Base-by-base conservation (phyloP, 345 rosid species). In the Aegle marmelos region DNA sequence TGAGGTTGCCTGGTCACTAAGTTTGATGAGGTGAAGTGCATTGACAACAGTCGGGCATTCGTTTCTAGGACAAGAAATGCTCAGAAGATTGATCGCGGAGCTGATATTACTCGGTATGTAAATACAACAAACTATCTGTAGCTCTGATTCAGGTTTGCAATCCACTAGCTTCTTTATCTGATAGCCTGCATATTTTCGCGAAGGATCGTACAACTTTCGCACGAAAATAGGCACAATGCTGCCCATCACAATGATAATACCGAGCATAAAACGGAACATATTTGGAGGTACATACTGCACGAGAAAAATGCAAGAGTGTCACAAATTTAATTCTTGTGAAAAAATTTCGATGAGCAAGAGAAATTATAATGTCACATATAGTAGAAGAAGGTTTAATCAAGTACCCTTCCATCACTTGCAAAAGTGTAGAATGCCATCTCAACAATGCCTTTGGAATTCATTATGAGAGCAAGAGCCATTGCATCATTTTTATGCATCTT, bases 11-110 rank as follows among this genome's bases (percentile, higher is more conserved):
- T 75, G 76, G 4, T 80, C 86, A 0, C 36, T 30, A 6, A 80
- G 82, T 45, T 79, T 80, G 60, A 78, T 61, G 28, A 84, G 82
- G 75, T 81, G 85, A 22, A 87, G 68, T 5, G 76, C 88, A 36
- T 25, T 72, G n/a, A 87, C 77, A 2, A 80, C 34, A 31, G 83
- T 48, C 37, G 76, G 76, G 76, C 45, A 58, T 4, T 24, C 84
- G 25, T 17, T 65, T 6, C 68, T 60, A 16, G 83, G 79, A 41
- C 61, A 64, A 3, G 69, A 48, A n/a, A 73, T 61, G 9, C 69
- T 78, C 8, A 87, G 81, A 39, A 85, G 60, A n/a, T 77, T 82
- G 69, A 78, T 78, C 0, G 58, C 73, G 6, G 87, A 72, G 16
- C 36, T 19, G 39, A 83, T 82, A 56, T 87, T 80, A 13, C 70